phyloP scores from a whole-genome alignment of 768 basidiomycete species.

The Chalciporus piperatus region DNA sequence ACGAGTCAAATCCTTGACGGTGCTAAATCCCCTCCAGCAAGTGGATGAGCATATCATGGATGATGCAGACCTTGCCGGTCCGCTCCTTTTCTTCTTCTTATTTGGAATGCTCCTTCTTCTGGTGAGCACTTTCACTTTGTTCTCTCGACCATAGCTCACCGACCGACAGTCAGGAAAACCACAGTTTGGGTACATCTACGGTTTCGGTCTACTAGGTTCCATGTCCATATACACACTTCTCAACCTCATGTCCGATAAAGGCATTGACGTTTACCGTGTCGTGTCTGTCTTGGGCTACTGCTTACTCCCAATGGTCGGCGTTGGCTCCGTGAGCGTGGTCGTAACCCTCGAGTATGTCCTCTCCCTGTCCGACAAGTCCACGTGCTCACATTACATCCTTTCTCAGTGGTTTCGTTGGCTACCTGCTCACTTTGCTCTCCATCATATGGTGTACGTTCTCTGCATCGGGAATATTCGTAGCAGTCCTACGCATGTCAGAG shows the following conservation, averaged over 20 bases:
- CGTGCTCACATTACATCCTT: neutral
- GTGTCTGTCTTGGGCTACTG: slow-evolving; percentile 97
- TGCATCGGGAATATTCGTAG: slow-evolving; percentile 93
- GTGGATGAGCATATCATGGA: slow-evolving; percentile 97
- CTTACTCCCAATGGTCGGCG: slow-evolving; percentile 92
- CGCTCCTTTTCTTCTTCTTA: slow-evolving; percentile 91
- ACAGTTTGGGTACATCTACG: slow-evolving; percentile 98
- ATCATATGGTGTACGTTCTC: slow-evolving; percentile 98
- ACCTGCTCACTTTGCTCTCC: slow-evolving; percentile 74
- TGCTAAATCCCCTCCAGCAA: slow-evolving; percentile 84
- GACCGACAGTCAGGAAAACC: slow-evolving; percentile 85
- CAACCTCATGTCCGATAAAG: slow-evolving; percentile 94
- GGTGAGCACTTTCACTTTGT: slow-evolving; percentile 47
- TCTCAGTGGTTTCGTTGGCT: slow-evolving; percentile 76
- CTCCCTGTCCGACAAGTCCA: slow-evolving; percentile 1
- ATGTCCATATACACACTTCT: slow-evolving; percentile 90
- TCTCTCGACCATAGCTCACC: slow-evolving; percentile 2
- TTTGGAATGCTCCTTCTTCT: slow-evolving; percentile 91
- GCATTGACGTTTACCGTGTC: slow-evolving; percentile 93
- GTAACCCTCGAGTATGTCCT: slow-evolving; percentile 80
- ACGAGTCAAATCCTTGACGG: slow-evolving; percentile 88
- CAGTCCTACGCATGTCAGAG: slow-evolving; percentile 92
- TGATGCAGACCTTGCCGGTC: slow-evolving; percentile 96
- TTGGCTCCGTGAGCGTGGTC: slow-evolving; percentile 85
- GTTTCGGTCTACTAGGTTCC: slow-evolving; percentile 93